These are phyloP conservation scores for Trichophyton equinum DNA, from an alignment of 2,329 filamentous ascomycete species.

Conservation along the genomic window DNA sequence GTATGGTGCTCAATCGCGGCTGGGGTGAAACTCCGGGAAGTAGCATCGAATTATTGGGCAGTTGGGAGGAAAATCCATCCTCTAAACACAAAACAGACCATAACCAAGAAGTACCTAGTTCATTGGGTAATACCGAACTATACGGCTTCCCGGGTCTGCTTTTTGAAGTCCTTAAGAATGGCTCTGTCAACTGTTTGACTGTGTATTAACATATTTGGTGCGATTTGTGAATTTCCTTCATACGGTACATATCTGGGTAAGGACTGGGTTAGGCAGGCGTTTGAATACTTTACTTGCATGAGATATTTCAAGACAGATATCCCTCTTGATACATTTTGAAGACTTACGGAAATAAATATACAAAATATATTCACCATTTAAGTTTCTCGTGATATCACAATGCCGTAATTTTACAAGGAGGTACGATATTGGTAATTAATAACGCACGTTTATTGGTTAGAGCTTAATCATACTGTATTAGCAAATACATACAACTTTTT, in stretches of 20 bases:
- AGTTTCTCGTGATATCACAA: background rate
- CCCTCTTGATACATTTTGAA: background rate
- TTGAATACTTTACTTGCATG: background rate
- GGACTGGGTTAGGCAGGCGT: background rate
- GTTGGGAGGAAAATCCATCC: constrained; percentile 63
- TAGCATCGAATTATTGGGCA: constrained; percentile 72
- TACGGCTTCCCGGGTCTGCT: constrained; percentile 89
- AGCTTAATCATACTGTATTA: background rate
- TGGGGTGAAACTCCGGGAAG: constrained; percentile 87
- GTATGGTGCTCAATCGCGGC: constrained; percentile 79
- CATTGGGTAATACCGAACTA: constrained; percentile 61
- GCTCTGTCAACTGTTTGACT: constrained; percentile 75
- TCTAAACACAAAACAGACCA: constrained; percentile 33
- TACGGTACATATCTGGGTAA: background rate
- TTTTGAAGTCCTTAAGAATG: constrained; percentile 92
- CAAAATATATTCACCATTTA: background rate
- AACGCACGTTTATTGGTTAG: background rate
- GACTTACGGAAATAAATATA: background rate
- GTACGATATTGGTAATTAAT: background rate
- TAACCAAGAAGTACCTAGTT: constrained; percentile 37
- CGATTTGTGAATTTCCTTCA: background rate
- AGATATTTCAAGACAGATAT: background rate
- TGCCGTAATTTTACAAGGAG: background rate
- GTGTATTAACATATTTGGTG: constrained; percentile 53
- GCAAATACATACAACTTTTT: background rate